Base-by-base conservation (phyloP, 805 yeast species). In the Sugiyamaella valdiviana region DNA sequence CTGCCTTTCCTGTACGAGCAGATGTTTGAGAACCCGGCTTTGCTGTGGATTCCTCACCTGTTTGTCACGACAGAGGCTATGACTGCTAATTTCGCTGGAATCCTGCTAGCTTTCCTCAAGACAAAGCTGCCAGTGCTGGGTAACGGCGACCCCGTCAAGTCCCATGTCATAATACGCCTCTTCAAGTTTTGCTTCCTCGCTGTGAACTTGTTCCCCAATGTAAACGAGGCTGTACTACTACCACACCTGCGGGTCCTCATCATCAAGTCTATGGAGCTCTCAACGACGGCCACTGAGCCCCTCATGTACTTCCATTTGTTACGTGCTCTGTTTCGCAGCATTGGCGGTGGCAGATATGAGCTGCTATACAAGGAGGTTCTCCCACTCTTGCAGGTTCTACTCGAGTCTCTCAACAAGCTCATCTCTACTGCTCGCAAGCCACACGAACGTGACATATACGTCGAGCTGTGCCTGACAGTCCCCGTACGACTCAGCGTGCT, bases 311-410 rank as follows among this genome's bases (percentile, higher is more conserved):
- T 91, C 54, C 85, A 89, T 58, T 72, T 93, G 57, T 83, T 93
- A 19, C 73, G 98, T 58, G 87, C 95, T 0, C 69, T 93, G 44
- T 93, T 93, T 72, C 75, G 98, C 65, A 85, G 95, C 59, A 90
- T 93, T 42, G 96, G 97, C 29, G 98, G 99, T 44, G 99, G 99
- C 5, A 74, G 98, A 50, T 91, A 93, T 63, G 99, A 93, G 64
- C 81, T 83, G 46, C 71, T 93, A 15, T 95, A 95, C 70, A 87
- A 93, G 57, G 95, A 90, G 52, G 91, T 95, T 16, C 77, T 89
- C 71, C 99, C 99, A 0, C 73, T 93, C 36, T 69, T 93, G 39
- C 98, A 95, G 49, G 88, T 85, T 0, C 69, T 93, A 38, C 70
- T 93, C 38, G 96, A 89, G 54, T 83, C 95, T 1, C 73, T 93